These are phyloP conservation scores for Xylaria longipes DNA, from an alignment of 495 filamentous ascomycete species.

Conservation along the genomic window DNA sequence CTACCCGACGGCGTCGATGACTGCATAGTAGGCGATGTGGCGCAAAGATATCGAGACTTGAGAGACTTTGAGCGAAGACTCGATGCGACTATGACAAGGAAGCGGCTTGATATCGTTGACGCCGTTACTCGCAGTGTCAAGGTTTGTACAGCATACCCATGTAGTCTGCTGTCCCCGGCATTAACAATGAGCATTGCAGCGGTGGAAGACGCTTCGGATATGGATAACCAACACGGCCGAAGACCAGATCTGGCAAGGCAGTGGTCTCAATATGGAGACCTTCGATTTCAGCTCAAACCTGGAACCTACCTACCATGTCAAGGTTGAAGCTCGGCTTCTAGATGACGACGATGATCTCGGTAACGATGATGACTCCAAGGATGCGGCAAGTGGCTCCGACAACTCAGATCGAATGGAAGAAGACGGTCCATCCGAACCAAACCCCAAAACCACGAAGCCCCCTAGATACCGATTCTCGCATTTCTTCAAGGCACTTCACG, in stretches of 20 bases:
- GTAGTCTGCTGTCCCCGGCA: neutral
- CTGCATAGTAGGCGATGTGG: constrained; percentile 77
- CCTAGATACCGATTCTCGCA: constrained; percentile 76
- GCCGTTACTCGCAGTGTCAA: constrained; percentile 79
- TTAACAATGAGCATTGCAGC: constrained; percentile 46
- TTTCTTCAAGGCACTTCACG: constrained; percentile 90
- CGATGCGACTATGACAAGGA: constrained; percentile 94
- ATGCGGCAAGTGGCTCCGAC: constrained; percentile 42
- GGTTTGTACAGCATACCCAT: constrained; percentile 44
- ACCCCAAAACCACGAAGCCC: constrained; percentile 48
- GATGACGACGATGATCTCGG: constrained; percentile 69
- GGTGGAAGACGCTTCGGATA: constrained; percentile 83
- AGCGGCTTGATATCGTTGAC: constrained; percentile 88
- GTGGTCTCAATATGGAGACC: constrained; percentile 65
- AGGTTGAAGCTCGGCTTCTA: constrained; percentile 89
- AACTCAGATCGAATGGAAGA: constrained; percentile 66
- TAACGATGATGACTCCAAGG: constrained; percentile 66
- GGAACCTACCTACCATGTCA: constrained; percentile 82
- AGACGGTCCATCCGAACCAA: constrained; percentile 55
- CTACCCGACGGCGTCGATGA: constrained; percentile 90
- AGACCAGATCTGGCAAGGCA: constrained; percentile 90
- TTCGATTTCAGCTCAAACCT: constrained; percentile 76
- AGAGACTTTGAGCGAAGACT: constrained; percentile 87
- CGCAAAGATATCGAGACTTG: constrained; percentile 79
- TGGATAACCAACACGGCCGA: constrained; percentile 97